Percentiles rank a stretch among this genome's conserved stretches.
Conservation (phyloP, 2,329 filamentous ascomycete genomes). For the Apiospora arundinis region DNA sequence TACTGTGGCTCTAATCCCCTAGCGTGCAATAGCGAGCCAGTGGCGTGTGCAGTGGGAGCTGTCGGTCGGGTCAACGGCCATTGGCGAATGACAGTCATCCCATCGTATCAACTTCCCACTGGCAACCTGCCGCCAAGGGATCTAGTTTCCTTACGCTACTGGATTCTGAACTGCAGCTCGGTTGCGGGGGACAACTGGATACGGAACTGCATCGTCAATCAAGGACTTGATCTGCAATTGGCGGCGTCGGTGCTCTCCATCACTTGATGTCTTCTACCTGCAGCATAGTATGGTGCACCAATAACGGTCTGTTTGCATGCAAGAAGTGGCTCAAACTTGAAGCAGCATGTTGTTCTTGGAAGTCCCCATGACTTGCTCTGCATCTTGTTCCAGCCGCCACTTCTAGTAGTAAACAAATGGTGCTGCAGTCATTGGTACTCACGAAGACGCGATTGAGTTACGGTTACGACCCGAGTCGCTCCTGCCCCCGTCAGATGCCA, state of each 20-base stretch:
- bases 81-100: constrained; percentile 19
- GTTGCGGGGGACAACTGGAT: background rate
- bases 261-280: background rate
- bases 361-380: background rate
- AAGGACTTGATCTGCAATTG: background rate
- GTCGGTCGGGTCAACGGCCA: constrained; percentile 10
- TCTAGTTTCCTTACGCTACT: background rate
- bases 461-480: background rate
- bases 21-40: constrained; percentile 17
- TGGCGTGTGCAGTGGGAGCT: background rate
- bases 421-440: background rate
- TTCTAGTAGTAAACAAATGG: background rate
- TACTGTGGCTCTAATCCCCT: constrained; percentile 16
- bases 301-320: background rate
- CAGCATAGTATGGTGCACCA: background rate
- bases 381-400: background rate
- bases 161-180: background rate
- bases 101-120: background rate
- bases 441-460: background rate
- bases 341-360: background rate
- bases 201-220: background rate
- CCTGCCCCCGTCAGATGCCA: background rate
- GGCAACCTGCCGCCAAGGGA: background rate
- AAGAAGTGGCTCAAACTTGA: background rate
- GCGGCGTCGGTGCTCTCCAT: background rate